These are phyloP conservation scores for Oryza brachyantha DNA, from an alignment of 176 grass and related monocot species.

Conservation along the genomic window DNA sequence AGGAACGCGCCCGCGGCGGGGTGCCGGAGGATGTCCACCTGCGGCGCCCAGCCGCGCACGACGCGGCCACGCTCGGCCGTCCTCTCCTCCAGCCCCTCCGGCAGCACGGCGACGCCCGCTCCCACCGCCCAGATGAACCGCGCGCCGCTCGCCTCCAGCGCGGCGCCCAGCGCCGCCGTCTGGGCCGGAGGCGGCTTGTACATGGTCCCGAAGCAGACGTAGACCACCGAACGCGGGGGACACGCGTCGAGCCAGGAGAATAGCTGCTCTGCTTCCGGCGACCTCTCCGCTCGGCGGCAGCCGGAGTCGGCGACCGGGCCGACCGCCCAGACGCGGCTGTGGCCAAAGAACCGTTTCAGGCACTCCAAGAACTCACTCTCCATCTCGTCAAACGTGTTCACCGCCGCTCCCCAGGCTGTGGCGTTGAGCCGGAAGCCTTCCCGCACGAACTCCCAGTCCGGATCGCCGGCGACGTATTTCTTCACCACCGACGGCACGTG, in stretches of 20 bases:
- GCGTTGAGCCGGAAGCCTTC: slow-evolving; percentile 43
- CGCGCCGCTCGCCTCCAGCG: slow-evolving; percentile 29
- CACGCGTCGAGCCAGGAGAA: slow-evolving; percentile 31
- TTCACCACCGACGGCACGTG: slow-evolving; percentile 34
- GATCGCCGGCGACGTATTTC: slow-evolving; percentile 40
- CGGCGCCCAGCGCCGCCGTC: slow-evolving; percentile 23
- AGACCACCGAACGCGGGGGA: slow-evolving; percentile 43
- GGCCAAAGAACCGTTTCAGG: slow-evolving; percentile 1
- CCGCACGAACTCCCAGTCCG: slow-evolving; percentile 47
- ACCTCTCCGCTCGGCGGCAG: not conserved
- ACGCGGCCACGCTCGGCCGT: slow-evolving; percentile 1
- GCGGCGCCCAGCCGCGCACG: slow-evolving; percentile 40
- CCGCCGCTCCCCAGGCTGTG: slow-evolving; percentile 32
- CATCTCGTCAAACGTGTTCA: slow-evolving; percentile 45
- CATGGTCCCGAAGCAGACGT: slow-evolving; percentile 62
- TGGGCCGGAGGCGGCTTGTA: slow-evolving; percentile 28
- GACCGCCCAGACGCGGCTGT: slow-evolving; percentile 46
- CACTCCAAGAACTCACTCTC: slow-evolving; percentile 42
- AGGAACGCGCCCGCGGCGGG: slow-evolving; percentile 36
- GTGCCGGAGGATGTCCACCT: slow-evolving; percentile 35
- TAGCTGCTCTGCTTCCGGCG: slow-evolving; percentile 10
- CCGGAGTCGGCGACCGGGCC: slow-evolving; percentile 26
- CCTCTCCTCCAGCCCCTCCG: slow-evolving; percentile 33
- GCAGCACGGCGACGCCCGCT: not conserved
- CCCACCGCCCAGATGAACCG: slow-evolving; percentile 34